Percentiles rank a stretch among this genome's conserved stretches.
These are phyloP conservation scores for Sugiyamaella americana DNA, from an alignment of 805 yeast genomes.

Conservation along the genomic window DNA sequence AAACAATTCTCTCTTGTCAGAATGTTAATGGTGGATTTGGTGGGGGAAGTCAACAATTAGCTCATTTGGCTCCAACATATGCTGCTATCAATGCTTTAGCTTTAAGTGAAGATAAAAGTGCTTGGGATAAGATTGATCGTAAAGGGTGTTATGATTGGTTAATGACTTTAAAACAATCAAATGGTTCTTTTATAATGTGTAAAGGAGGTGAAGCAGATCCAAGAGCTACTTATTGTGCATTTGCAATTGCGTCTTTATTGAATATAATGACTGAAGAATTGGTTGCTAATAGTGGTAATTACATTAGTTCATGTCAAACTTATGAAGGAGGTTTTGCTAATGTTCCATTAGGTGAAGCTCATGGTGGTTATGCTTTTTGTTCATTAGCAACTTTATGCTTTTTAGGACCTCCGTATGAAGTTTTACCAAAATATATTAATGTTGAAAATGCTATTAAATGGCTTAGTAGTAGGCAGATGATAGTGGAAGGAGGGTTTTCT, in stretches of 20 bases:
- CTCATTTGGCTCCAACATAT: constrained; percentile 81
- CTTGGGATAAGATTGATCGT: constrained; percentile 43
- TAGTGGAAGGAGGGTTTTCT: constrained; percentile 76
- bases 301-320: constrained; percentile 70
- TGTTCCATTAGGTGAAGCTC: constrained; percentile 79
- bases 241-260: constrained; percentile 64
- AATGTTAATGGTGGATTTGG: constrained; percentile 61
- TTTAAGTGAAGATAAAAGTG: constrained; percentile 37
- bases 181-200: constrained; percentile 79
- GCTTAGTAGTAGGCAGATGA: constrained; percentile 63
- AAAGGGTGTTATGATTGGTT: constrained; percentile 56
- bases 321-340: constrained; percentile 97
- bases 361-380: constrained; percentile 95
- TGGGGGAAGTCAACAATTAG: constrained; percentile 77
- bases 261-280: constrained; percentile 59
- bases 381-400: constrained; percentile 61
- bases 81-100: constrained; percentile 66
- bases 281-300: constrained; percentile 45
- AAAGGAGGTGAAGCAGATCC: constrained; percentile 72
- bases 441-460: constrained; percentile 51
- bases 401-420: constrained; percentile 36
- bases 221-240: constrained; percentile 80
- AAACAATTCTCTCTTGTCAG: constrained; percentile 32
- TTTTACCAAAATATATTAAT: constrained; percentile 37
- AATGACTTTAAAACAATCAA: constrained; percentile 49